Base-by-base conservation (phyloP, 2,329 filamentous ascomycete genomes). In the Fusarium haematococcum region DNA sequence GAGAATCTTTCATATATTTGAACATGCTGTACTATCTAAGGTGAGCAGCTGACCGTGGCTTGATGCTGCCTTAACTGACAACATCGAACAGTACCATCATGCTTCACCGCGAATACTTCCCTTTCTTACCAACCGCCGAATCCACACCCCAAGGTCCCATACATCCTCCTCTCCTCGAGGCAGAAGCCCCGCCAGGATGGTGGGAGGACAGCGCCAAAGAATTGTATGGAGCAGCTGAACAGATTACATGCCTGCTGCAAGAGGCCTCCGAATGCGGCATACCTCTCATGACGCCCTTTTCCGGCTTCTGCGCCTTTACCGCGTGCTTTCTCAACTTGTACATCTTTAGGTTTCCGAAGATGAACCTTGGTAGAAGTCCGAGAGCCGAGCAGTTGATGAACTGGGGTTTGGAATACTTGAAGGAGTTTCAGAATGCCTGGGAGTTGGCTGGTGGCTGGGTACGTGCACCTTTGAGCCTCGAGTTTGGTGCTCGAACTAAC, bases 251-350 rank as follows among this genome's bases (percentile, higher is more conserved):
- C 1, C 68, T 86, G 0, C 75, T 86, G 0, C 78, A 80, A n/a
- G 84, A 85, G 16, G 79, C 84, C 0, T 81, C 79, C 0, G 82
- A 84, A 10, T 83, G 81, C 6, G 83, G 81, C 0, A 80, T 82
- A 0, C 79, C 81, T 1, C 75, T 86, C 0, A 78, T 81, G 67
- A 85, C 84, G 0, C 85, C 85, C 0, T 87, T 86, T 63, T 80
- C 84, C 0, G 85, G 84, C 0, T 86, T 86, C n/a, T 86, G 85
- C 63, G 82, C 83, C 2, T 86, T 87, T 41, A 86, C 85, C 0
- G 84, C 85, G 0, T 84, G 83, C 2, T 84, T 83, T 5, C 79
- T 86, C 58, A 86, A 85, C 30, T 69, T 84, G 0, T 86, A 86
- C 66, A 78, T 84, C 3, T 79, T 77, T 5, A 63, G 76, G 5